phyloP scores from a whole-genome alignment of 495 filamentous ascomycete species.

The Hypoxylon fuscum region DNA sequence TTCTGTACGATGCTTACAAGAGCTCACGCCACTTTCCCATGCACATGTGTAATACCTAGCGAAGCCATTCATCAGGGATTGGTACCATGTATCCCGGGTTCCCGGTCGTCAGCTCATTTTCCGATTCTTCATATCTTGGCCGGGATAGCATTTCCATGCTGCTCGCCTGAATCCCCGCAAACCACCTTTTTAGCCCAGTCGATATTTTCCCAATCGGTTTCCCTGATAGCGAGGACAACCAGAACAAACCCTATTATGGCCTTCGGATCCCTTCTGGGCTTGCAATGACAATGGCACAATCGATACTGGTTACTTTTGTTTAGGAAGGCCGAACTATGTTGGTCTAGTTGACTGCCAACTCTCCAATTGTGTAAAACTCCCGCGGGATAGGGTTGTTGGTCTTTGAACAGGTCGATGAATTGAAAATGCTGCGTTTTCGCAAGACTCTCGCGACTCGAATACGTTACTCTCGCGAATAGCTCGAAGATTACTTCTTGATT shows the following conservation, averaged over 20 bases:
- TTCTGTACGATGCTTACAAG: conserved; percentile 7
- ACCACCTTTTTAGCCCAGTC: conserved; percentile 44
- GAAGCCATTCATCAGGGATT: conserved; percentile 8
- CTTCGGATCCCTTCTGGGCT: conserved; percentile 55
- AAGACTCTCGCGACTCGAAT: conserved; percentile 57
- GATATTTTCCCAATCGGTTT: conserved; percentile 63
- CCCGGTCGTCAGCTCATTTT: conserved; percentile 10
- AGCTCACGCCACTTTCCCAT: background rate
- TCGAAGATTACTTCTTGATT: conserved; percentile 62
- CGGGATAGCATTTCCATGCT: background rate
- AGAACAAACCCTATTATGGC: conserved; percentile 53
- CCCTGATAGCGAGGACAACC: conserved; percentile 61
- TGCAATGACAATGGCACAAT: conserved; percentile 64
- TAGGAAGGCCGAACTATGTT: conserved; percentile 56
- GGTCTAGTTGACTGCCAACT: conserved; percentile 54
- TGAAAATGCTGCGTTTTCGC: conserved; percentile 64
- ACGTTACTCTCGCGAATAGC: conserved; percentile 65
- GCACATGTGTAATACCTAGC: conserved; percentile 2
- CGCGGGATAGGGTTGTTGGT: conserved; percentile 59
- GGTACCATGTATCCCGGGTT: background rate
- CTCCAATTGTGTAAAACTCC: conserved; percentile 62
- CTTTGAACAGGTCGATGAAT: conserved; percentile 67
- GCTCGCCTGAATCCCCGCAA: conserved; percentile 26
- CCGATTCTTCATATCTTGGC: conserved; percentile 6
- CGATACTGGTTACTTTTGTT: conserved; percentile 36